Conservation (phyloP, 1,139 yeast genomes). For the Lodderomyces margitis region DNA sequence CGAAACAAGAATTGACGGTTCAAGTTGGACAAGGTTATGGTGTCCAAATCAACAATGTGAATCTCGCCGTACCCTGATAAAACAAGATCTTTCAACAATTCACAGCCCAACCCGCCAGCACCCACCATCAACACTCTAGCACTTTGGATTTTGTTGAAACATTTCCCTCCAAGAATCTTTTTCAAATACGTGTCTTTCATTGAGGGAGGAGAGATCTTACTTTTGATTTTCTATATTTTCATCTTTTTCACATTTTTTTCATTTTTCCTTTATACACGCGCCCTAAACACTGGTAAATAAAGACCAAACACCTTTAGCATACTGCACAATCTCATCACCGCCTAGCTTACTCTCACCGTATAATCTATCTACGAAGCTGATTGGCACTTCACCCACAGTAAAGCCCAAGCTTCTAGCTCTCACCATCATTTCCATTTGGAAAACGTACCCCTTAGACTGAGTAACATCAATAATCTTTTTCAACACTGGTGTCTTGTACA, state of each 20-base stretch:
- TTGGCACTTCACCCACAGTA: slow-evolving; percentile 78
- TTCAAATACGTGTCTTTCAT: slow-evolving; percentile 46
- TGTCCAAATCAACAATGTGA: slow-evolving; percentile 90
- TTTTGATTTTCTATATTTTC: not conserved
- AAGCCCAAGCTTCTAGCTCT: slow-evolving; percentile 72
- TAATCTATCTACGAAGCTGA: slow-evolving; percentile 74
- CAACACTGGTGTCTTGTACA: slow-evolving; percentile 70
- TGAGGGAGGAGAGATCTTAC: not conserved
- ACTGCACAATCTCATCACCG: slow-evolving; percentile 78
- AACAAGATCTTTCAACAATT: slow-evolving; percentile 79
- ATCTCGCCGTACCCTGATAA: slow-evolving; percentile 85
- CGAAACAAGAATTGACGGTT: slow-evolving; percentile 92
- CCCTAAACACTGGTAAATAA: slow-evolving; percentile 61
- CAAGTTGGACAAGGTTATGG: slow-evolving; percentile 86
- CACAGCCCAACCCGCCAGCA: slow-evolving; percentile 99
- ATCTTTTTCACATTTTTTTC: not conserved
- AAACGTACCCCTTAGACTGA: slow-evolving; percentile 77
- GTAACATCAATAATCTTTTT: slow-evolving; percentile 67
- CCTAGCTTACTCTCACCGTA: slow-evolving; percentile 82
- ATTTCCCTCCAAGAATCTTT: slow-evolving; percentile 43
- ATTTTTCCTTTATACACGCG: no score
- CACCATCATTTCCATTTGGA: slow-evolving; percentile 91
- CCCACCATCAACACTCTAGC: slow-evolving; percentile 86
- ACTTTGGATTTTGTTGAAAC: slow-evolving; percentile 28
- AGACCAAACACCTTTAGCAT: slow-evolving; percentile 71